Evolutionary conservation across 495 filamentous ascomycete species (phyloP), one percentile per base, ranked within the genome.

Genomic region (Neohortaea acidophila): DNA sequence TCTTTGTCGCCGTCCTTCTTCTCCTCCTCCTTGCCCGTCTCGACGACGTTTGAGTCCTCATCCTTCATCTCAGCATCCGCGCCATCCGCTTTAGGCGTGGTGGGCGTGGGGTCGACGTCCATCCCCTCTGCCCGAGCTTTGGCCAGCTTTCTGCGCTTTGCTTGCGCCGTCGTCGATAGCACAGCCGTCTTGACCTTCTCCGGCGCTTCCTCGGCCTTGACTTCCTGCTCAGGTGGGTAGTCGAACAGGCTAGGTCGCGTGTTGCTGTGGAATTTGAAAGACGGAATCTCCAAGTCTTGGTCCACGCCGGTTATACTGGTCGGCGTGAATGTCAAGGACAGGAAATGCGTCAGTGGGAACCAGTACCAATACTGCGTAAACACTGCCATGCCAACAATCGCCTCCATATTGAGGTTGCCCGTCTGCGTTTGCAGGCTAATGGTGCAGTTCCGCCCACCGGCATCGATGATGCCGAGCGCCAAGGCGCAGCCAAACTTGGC

Each of bases 281-380:
- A 76, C n/a, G 91, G 86, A 25, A 94, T 78, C 45, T 94, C 84
- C 2, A 99, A 69, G 51, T 93, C 81, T 54, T 87, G 75, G 56
- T 96, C 85, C 15, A 99, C 74, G 33, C 79, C 87, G 41, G 94
- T 93, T 51, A 99, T 81, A 1, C 86, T 80, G 7, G 91, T 96
- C 0, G 91, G 91, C 6, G 80, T 78, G 56, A 96, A 94, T 53
- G 80, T 84, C 44, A 96, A 67, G 0, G 85, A 87, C 15, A 99
- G 61, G 73, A 99, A 99, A 59, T 96, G 91, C 18, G 89, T 93
- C 49, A 94, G 75, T 33, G 91, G 91, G 74, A 99, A 99, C 91
- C 91, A 99, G 63, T 99, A 99, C 91, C 91, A 99, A 64, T 99
- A 99, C 58, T 99, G 91, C 5, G 84, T 89, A 64, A 99, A 99